Evolutionary conservation across 257 asterid genomes (phyloP).

Genomic region (Lavandula angustifolia): DNA sequence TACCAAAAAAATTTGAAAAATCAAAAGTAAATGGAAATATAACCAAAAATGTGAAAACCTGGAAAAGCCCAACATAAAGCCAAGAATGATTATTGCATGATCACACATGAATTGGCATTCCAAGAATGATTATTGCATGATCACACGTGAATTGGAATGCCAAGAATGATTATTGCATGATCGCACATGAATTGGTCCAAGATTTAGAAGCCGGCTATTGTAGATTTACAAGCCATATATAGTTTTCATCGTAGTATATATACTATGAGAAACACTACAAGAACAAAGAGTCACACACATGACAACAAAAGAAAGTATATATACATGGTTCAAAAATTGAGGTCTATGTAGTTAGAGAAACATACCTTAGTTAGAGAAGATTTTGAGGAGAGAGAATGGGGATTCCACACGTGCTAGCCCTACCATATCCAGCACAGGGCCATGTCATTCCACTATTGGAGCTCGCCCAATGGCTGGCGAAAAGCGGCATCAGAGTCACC

Average conservation of each 20-base stretch:
- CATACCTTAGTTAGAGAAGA: background rate
- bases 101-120: too few relatives aligned
- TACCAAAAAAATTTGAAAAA: too few relatives aligned
- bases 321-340: too few relatives aligned
- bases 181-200: background rate
- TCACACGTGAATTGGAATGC: too few relatives aligned
- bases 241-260: background rate
- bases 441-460: constrained; percentile 74
- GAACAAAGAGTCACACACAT: background rate
- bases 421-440: constrained; percentile 83
- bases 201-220: constrained; percentile 4
- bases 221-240: background rate
- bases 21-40: too few relatives aligned
- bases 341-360: background rate
- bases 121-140: too few relatives aligned
- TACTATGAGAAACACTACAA: background rate
- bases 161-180: too few relatives aligned
- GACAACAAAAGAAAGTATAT: background rate
- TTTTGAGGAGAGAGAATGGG: constrained; percentile 34
- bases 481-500: constrained; percentile 48
- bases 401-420: constrained; percentile 49
- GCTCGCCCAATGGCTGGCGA: constrained; percentile 45
- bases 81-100: too few relatives aligned
- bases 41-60: too few relatives aligned
- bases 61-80: too few relatives aligned